Percentiles rank a stretch among this genome's conserved stretches.
These are phyloP conservation scores for Escallonia rubra DNA, from an alignment of 129 eudicot species.

Conservation along the genomic window DNA sequence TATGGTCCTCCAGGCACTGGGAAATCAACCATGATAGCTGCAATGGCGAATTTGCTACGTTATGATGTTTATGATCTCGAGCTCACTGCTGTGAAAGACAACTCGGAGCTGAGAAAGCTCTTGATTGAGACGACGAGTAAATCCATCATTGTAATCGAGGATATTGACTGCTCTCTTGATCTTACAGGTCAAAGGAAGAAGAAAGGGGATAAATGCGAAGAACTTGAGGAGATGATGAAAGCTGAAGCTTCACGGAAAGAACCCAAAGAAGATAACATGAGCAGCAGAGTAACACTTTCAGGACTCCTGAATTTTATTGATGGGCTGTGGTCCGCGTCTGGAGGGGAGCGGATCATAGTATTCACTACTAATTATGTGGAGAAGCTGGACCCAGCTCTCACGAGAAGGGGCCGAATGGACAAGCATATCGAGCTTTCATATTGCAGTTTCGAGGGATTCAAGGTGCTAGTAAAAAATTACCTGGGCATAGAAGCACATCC, in stretches of 20 bases:
- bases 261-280: constrained; percentile 2
- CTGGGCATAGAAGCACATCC: constrained; percentile 28
- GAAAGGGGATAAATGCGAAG: constrained; percentile 8
- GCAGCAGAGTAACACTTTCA: constrained; percentile 20
- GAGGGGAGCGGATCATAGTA: constrained; percentile 29
- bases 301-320: constrained; percentile 28
- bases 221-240: constrained; percentile 6
- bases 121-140: constrained; percentile 19
- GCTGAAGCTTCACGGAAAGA: neutral
- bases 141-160: constrained; percentile 32
- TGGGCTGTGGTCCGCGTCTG: constrained; percentile 28
- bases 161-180: constrained; percentile 38
- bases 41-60: constrained; percentile 30
- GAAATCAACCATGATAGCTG: constrained; percentile 37
- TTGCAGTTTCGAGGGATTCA: constrained; percentile 33
- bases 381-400: constrained; percentile 39
- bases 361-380: constrained; percentile 31
- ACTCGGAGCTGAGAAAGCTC: constrained; percentile 23
- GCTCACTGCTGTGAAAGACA: constrained; percentile 26
- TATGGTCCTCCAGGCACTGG: constrained; percentile 45
- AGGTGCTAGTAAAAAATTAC: constrained; percentile 38
- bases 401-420: constrained; percentile 34
- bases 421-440: constrained; percentile 30
- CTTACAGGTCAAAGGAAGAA: constrained; percentile 26
- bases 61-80: constrained; percentile 34